A percentile compares a stretch with the other conserved stretches of the same genome.
Conservation (phyloP, 2,329 filamentous ascomycete species). For the Phoma sp. region DNA sequence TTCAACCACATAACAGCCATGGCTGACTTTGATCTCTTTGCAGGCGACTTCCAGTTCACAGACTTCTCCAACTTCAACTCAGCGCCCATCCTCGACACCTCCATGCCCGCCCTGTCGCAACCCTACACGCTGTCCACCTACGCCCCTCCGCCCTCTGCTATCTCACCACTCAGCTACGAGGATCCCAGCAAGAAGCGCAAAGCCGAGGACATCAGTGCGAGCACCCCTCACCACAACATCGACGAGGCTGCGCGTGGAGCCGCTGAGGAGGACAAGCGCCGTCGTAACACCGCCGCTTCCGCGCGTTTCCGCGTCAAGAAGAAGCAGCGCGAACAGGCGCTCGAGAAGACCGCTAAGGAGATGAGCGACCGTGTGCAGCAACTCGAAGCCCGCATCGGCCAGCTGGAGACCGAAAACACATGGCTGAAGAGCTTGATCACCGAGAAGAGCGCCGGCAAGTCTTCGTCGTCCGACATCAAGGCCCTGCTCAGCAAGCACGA, state of each 20-base stretch:
- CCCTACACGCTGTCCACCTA: conserved; percentile 36
- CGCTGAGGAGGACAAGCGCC: conserved; percentile 60
- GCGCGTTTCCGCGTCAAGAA: conserved; percentile 62
- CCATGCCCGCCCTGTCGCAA: conserved; percentile 36
- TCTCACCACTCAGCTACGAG: conserved; percentile 41
- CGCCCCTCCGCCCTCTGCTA: conserved; percentile 31
- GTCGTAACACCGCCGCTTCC: conserved; percentile 60
- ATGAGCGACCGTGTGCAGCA: conserved; percentile 58
- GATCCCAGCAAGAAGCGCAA: conserved; percentile 55
- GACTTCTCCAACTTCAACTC: conserved; percentile 52
- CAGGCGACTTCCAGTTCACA: conserved; percentile 54
- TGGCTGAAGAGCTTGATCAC: conserved; percentile 60
- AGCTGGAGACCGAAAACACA: conserved; percentile 60
- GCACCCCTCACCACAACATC: conserved; percentile 41
- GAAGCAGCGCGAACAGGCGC: conserved; percentile 60
- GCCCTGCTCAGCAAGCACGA: conserved; percentile 45
- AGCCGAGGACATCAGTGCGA: conserved; percentile 43
- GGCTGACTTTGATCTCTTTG: conserved; percentile 45
- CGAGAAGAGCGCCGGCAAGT: conserved; percentile 53
- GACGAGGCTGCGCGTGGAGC: conserved; percentile 55
- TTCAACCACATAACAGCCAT: conserved; percentile 21
- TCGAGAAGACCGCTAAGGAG: conserved; percentile 59
- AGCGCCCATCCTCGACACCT: conserved; percentile 40
- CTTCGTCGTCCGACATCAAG: conserved; percentile 38
- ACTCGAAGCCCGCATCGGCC: conserved; percentile 60